Conservation (phyloP, 2,329 filamentous ascomycete species). For the Davidsoniella neocaledoniae region DNA sequence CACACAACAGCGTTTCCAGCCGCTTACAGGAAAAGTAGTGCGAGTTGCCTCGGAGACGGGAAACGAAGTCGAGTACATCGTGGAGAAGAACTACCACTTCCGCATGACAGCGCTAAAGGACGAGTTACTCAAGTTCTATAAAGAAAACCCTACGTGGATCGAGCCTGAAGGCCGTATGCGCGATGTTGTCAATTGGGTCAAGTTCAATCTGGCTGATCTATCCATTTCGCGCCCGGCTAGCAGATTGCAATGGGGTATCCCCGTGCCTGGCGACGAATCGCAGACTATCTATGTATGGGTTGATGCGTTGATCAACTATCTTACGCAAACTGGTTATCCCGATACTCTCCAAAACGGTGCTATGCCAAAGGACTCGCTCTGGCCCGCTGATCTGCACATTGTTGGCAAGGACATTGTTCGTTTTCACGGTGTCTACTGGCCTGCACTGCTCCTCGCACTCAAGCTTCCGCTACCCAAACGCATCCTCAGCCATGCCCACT, state of each 20-base stretch:
- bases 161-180: conserved; percentile 54
- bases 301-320: conserved; percentile 86
- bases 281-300: conserved; percentile 99
- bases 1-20: conserved; percentile 58
- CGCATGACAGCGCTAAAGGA: conserved; percentile 69
- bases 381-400: conserved; percentile 85
- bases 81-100: conserved; percentile 91
- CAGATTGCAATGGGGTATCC: conserved; percentile 74
- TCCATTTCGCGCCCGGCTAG: conserved; percentile 72
- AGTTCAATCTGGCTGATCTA: conserved; percentile 64
- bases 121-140: conserved; percentile 63
- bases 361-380: conserved; percentile 55
- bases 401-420: conserved; percentile 93
- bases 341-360: conserved; percentile 15
- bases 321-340: conserved; percentile 54
- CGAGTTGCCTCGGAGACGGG: conserved; percentile 77
- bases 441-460: conserved; percentile 81
- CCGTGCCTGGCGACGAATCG: conserved; percentile 62
- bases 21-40: conserved; percentile 64
- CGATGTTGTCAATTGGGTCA: conserved; percentile 64
- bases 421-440: conserved; percentile 98
- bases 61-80: conserved; percentile 86
- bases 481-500: conserved; percentile 81
- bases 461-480: conserved; percentile 61
- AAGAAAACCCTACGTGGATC: conserved; percentile 61